Evolutionary conservation across 495 filamentous ascomycete species (phyloP).

Genomic region (Penicillium angulare): DNA sequence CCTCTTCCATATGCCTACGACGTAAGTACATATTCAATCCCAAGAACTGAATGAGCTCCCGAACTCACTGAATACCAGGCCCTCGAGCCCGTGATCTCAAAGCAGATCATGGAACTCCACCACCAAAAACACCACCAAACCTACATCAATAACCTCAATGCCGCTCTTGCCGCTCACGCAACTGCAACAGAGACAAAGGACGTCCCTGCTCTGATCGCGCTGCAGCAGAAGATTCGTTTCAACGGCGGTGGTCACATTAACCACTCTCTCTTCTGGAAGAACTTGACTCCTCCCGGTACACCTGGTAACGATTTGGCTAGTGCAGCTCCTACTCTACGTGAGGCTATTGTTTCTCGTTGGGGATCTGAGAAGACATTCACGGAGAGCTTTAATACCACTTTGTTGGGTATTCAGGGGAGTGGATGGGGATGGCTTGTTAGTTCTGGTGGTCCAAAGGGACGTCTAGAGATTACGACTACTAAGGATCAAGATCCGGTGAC

Average conservation of each 20-base stretch:
- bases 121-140: slow-evolving; percentile 65
- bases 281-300: slow-evolving; percentile 65
- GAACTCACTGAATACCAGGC: slow-evolving; percentile 44
- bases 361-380: slow-evolving; percentile 67
- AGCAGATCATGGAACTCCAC: slow-evolving; percentile 94
- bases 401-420: slow-evolving; percentile 85
- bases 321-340: slow-evolving; percentile 48
- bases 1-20: slow-evolving; percentile 45
- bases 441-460: slow-evolving; percentile 58
- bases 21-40: slow-evolving; percentile 25
- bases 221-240: slow-evolving; percentile 89
- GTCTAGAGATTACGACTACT: slow-evolving; percentile 68
- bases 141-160: slow-evolving; percentile 64
- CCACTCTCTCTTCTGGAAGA: slow-evolving; percentile 91
- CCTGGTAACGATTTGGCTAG: slow-evolving; percentile 64
- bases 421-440: slow-evolving; percentile 95
- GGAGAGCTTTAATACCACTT: slow-evolving; percentile 63
- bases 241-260: slow-evolving; percentile 93
- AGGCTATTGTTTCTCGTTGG: slow-evolving; percentile 69
- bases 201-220: slow-evolving; percentile 61
- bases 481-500: slow-evolving; percentile 90
- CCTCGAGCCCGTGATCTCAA: slow-evolving; percentile 90
- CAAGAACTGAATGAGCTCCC: background rate
- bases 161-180: slow-evolving; percentile 47
- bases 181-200: slow-evolving; percentile 44